phyloP scores from a whole-genome alignment of 306 rosid genomes.

The Quercus agrifolia region DNA sequence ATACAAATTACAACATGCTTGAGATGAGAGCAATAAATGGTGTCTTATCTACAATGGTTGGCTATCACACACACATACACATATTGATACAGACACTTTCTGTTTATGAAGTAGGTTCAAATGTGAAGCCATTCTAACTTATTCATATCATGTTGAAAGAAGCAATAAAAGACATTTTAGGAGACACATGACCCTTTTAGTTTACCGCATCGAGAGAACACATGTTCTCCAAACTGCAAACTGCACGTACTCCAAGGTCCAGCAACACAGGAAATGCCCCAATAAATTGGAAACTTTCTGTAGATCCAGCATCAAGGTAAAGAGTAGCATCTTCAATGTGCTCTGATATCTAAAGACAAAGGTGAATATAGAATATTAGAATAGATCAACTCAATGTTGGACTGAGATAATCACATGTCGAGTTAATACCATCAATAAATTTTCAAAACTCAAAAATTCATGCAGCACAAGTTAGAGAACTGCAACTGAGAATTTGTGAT shows the following conservation, averaged over 20 bases:
- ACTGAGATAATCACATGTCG: not conserved
- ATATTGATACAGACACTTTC: not conserved
- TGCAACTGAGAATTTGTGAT: not conserved
- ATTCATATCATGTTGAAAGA: not conserved
- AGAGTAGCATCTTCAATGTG: slow-evolving; percentile 66
- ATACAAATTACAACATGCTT: slow-evolving; percentile 7
- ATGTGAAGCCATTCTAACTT: not conserved
- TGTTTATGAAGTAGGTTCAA: not conserved
- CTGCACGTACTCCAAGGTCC: slow-evolving; percentile 62
- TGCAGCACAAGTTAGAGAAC: not conserved
- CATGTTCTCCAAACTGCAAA: slow-evolving; percentile 77
- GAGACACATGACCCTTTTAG: not conserved
- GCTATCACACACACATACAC: not conserved
- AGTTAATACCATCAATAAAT: not conserved
- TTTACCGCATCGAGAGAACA: slow-evolving; percentile 58
- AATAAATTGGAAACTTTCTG: slow-evolving; percentile 75
- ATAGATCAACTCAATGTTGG: not conserved
- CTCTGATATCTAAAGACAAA: slow-evolving; percentile 59
- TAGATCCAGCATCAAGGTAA: slow-evolving; percentile 80
- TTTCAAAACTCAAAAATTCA: slow-evolving; percentile 6
- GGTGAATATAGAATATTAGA: not conserved
- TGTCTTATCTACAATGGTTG: not conserved
- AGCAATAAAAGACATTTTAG: not conserved
- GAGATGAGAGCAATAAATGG: not conserved
- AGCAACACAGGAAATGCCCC: slow-evolving; percentile 73